Evolutionary conservation across 2,329 filamentous ascomycete species (phyloP), one percentile per base, ranked within the genome.

Genomic region (Cladosporium phlei): DNA sequence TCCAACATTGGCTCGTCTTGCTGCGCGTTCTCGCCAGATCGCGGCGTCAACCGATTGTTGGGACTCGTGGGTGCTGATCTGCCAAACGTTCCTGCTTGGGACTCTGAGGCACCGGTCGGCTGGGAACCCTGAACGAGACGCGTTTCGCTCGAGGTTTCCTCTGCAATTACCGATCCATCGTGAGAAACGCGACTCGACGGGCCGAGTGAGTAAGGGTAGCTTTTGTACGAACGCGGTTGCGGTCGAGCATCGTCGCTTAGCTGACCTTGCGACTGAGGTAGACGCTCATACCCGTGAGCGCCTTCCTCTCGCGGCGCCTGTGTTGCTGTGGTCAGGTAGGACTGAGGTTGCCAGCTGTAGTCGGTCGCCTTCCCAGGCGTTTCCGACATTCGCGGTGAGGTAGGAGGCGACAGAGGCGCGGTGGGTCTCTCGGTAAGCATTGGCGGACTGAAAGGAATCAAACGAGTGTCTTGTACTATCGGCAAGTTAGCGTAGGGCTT

Each of bases 371-470:
- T 69, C 52, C 65, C 62, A 60, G 65, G 63, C 57, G 69, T 70
- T 58, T 65, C 69, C 69, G 69, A 72, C 70, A 73, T 72, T 61
- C 67, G 71, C 63, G 71, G 71, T 61, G 71, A 74, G 53, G 62
- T 71, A 50, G 71, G 71, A 55, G 71, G 71, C 62, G 71, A 74
- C 57, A 72, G 60, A 56, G 69, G 69, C 61, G 69, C 67, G 60
- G 68, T 65, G 55, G 66, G 65, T 60, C 63, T 69, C 65, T 66
- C 66, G 63, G 68, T 64, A 61, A 72, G 50, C 58, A 60, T 60
- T 59, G 55, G 56, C 44, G 34, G 22, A 34, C 24, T 27, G 8
- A 32, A 35, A 34, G 29, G 19, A 34, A 44, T 27, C 22, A 44
- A 44, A 44, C 29, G 40, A 44, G 22, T 35, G 40, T 27, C 28